A percentile compares a stretch with the other conserved stretches of the same genome.
Conservation (phyloP, 2,329 filamentous ascomycete genomes). For the Mycocentrospora acerina region DNA sequence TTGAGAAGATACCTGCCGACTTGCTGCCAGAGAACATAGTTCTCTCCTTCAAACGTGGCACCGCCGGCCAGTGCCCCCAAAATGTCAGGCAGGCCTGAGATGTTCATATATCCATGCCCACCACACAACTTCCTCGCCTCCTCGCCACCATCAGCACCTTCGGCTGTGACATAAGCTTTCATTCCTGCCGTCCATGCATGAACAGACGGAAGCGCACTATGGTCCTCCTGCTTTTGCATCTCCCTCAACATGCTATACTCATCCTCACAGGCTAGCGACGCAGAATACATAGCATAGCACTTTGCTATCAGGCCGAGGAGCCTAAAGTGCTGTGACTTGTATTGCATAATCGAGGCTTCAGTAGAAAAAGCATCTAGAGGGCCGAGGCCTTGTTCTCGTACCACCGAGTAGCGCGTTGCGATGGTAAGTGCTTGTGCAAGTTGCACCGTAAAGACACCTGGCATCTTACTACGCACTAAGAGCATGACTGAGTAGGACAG, state of each 20-base stretch:
- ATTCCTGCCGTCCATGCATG: constrained; percentile 40
- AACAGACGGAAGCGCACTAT: constrained; percentile 5
- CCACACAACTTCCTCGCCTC: constrained; percentile 42
- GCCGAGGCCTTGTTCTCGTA: constrained; percentile 44
- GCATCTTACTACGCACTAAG: constrained; percentile 46
- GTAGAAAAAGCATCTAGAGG: constrained; percentile 1
- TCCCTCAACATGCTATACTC: constrained; percentile 4
- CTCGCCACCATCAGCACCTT: constrained; percentile 48
- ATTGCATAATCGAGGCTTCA: constrained; percentile 13
- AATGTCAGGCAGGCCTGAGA: constrained; percentile 36
- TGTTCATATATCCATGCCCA: constrained; percentile 42
- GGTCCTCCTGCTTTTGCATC: constrained; percentile 6
- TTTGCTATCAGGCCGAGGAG: constrained; percentile 17
- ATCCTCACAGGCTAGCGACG: constrained; percentile 5
- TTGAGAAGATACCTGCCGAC: constrained; percentile 37
- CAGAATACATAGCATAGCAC: constrained; percentile 19
- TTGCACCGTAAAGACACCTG: constrained; percentile 49
- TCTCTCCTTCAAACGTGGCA: constrained; percentile 45
- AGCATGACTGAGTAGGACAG: constrained; percentile 52
- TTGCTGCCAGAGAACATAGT: constrained; percentile 46
- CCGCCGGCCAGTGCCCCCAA: constrained; percentile 26
- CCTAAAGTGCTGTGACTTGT: constrained; percentile 19
- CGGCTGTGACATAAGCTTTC: constrained; percentile 53
- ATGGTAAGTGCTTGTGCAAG: constrained; percentile 55
- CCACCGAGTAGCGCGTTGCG: constrained; percentile 51